Base-by-base conservation (phyloP, 2,329 filamentous ascomycete genomes). In the Zelopaecilomyces penicillatus region DNA sequence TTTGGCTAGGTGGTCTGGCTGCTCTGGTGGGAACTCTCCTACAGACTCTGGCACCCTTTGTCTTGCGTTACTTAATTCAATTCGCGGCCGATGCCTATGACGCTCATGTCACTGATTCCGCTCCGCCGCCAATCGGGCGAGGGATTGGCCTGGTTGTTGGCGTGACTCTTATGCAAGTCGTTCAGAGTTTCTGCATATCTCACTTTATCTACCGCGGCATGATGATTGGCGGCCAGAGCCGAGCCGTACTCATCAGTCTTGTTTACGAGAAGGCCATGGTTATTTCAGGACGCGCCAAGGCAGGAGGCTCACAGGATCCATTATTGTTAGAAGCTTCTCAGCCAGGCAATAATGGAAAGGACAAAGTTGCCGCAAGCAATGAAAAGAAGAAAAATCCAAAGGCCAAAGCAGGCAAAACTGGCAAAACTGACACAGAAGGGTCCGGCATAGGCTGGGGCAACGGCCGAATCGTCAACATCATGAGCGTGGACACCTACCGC, bases 261-360 rank as follows among this genome's bases (percentile, higher is more conserved):
- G 88, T 97, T 46, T 97, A 95, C 57, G 87, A 93, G 61, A 97
- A 97, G 64, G 82, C 88, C 3, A 88, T 96, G 83, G 82, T 82
- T 41, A 76, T 97, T 11, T 96, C 90, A 0, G 87, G 84, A 8
- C 77, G 90, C 41, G 93, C 93, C 26, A 93, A 83, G 63, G 89
- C 91, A 8, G 91, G 90, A 36, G 88, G 87, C 28, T 66, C 63
- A 35, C 69, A 69, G 19, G 51, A 51, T 5, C 45, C 46, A 28
- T 44, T 47, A 28, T 31, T 46, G 36, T 48, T 54, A 2, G 66
- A 73, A 8, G 59, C 64, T n/a, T 63, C 68, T 10, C 73, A 72
- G 31, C 69, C 69, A 30, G 70, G 76, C 37, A 69, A 74, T 5
- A 43, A 70, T 71, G 42, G 62, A 73, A 44, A 52, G 37, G 36